These are phyloP conservation scores for Pseudomassariella vexata DNA, from an alignment of 2,329 filamentous ascomycete species.

Conservation along the genomic window DNA sequence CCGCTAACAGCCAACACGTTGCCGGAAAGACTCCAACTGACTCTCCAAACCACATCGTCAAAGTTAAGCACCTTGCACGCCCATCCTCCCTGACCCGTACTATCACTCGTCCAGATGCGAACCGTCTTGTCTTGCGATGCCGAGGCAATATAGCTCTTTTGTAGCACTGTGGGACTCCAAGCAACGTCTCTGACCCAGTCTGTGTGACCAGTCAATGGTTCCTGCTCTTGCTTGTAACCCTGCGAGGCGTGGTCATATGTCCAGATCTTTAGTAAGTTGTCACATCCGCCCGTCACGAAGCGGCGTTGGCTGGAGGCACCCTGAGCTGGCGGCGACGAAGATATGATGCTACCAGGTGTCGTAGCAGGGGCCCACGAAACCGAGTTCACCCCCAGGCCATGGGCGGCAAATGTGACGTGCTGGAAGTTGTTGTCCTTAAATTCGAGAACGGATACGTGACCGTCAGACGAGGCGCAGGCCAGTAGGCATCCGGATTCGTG, in stretches of 20 bases:
- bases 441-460: constrained; percentile 87
- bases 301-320: constrained; percentile 62
- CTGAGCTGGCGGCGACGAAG: constrained; percentile 53
- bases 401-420: constrained; percentile 83
- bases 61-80: constrained; percentile 80
- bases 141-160: constrained; percentile 94
- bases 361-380: constrained; percentile 92
- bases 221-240: constrained; percentile 56
- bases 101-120: constrained; percentile 86
- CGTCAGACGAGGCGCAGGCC: constrained; percentile 90
- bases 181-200: constrained; percentile 98
- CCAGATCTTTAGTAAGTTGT: constrained; percentile 94
- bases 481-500: constrained; percentile 93
- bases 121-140: constrained; percentile 97
- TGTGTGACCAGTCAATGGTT: constrained; percentile 70
- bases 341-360: constrained; percentile 77
- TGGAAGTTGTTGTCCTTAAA: constrained; percentile 96
- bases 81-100: constrained; percentile 67
- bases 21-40: constrained; percentile 95
- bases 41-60: constrained; percentile 86
- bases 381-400: constrained; percentile 90
- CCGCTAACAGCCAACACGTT: constrained; percentile 93
- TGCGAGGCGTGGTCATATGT: constrained; percentile 62
- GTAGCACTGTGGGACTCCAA: constrained; percentile 91
- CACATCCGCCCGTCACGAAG: constrained; percentile 91